These are phyloP conservation scores for Agaricus subrufescens DNA, from an alignment of 768 basidiomycete genomes.

Conservation along the genomic window DNA sequence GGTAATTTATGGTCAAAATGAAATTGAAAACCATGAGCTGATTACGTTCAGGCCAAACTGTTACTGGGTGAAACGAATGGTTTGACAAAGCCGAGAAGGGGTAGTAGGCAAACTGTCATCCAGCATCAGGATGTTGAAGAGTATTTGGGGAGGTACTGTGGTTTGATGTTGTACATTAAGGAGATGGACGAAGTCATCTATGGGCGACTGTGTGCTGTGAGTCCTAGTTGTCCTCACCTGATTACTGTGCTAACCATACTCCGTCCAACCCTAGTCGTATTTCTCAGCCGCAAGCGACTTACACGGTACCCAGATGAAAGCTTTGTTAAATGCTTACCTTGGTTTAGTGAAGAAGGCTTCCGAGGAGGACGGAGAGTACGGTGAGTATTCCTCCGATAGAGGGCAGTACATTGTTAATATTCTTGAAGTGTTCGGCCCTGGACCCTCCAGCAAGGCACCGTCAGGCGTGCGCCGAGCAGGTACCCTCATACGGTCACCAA, in stretches of 20 bases:
- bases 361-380: conserved; percentile 73
- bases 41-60: conserved; percentile 51
- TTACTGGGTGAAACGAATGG: conserved; percentile 63
- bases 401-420: background rate
- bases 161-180: conserved; percentile 87
- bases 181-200: conserved; percentile 94
- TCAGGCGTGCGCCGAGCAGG: conserved; percentile 75
- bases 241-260: conserved; percentile 1
- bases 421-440: conserved; percentile 41
- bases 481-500: conserved; percentile 76
- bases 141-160: conserved; percentile 84
- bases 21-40: background rate
- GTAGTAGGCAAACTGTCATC: conserved; percentile 40
- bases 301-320: conserved; percentile 77
- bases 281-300: conserved; percentile 83
- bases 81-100: conserved; percentile 36
- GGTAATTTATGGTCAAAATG: conserved; percentile 34
- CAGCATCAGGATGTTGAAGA: conserved; percentile 74
- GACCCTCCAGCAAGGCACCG: conserved; percentile 43
- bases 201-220: conserved; percentile 72
- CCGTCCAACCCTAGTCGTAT: conserved; percentile 60
- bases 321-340: conserved; percentile 55
- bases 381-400: conserved; percentile 30
- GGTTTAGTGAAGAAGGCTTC: conserved; percentile 57
- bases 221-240: conserved; percentile 25